These are phyloP conservation scores for Globisporangium mamillatum DNA, from an alignment of 352 stramenopile species.

Conservation along the genomic window DNA sequence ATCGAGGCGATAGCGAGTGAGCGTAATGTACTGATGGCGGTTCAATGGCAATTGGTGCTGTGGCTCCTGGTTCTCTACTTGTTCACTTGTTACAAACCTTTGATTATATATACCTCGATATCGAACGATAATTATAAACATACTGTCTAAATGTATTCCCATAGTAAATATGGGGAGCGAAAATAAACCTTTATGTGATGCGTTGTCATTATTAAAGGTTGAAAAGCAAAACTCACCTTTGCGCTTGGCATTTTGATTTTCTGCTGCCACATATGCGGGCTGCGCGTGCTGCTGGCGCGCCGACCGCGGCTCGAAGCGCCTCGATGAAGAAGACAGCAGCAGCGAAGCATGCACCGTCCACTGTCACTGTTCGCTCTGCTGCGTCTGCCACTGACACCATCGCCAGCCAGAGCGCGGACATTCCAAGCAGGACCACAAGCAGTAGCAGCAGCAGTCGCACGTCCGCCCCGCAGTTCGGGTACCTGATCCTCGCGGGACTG, in stretches of 20 bases:
- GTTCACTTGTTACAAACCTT: neutral
- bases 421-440: neutral
- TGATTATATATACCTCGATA: neutral
- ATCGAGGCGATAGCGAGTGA: neutral
- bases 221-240: neutral
- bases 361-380: neutral
- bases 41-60: neutral
- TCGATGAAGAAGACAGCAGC: neutral
- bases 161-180: neutral
- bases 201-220: neutral
- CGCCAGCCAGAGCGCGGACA: neutral
- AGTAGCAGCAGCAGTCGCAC: constrained; percentile 1
- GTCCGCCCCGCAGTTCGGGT: constrained; percentile 37
- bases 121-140: neutral
- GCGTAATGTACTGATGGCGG: neutral
- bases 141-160: neutral
- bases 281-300: neutral
- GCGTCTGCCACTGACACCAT: neutral
- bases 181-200: neutral
- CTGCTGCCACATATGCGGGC: neutral
- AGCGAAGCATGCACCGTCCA: neutral
- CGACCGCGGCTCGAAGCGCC: neutral
- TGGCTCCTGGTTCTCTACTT: neutral
- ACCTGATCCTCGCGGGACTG: constrained; percentile 36
- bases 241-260: neutral